These are phyloP conservation scores for Saccharomyces hybrid DNA, from an alignment of 1,139 yeast genomes.

Conservation along the genomic window DNA sequence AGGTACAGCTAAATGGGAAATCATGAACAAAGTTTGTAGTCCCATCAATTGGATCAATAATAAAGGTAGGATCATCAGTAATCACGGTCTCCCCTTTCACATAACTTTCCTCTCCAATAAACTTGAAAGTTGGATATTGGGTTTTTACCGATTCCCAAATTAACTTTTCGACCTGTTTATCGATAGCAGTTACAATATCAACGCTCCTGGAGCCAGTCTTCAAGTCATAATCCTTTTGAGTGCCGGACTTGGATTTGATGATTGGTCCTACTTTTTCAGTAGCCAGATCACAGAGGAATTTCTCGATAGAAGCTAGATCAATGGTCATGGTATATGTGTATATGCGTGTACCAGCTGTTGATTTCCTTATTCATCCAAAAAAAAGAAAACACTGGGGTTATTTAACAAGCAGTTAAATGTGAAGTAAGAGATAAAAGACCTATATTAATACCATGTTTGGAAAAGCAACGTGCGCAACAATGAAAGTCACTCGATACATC, in stretches of 20 bases:
- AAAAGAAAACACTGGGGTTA: background rate
- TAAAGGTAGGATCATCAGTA: slow-evolving; percentile 48
- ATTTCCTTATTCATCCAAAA: background rate
- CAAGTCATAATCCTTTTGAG: slow-evolving; percentile 44
- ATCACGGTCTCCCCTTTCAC: slow-evolving; percentile 41
- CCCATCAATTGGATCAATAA: slow-evolving; percentile 57
- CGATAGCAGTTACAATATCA: slow-evolving; percentile 52
- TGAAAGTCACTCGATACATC: background rate
- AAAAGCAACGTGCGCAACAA: background rate
- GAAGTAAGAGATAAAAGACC: background rate
- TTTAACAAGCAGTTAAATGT: background rate
- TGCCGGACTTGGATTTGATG: slow-evolving; percentile 43
- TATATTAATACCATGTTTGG: background rate
- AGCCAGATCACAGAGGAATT: slow-evolving; percentile 22
- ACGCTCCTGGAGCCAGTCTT: slow-evolving; percentile 41
- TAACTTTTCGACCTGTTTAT: slow-evolving; percentile 45
- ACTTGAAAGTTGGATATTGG: slow-evolving; percentile 41
- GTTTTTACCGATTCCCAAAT: slow-evolving; percentile 36
- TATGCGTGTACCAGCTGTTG: background rate
- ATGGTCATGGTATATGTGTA: slow-evolving; percentile 11
- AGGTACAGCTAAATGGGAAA: slow-evolving; percentile 53
- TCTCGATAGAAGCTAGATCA: slow-evolving; percentile 20
- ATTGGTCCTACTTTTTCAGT: slow-evolving; percentile 37
- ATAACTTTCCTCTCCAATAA: slow-evolving; percentile 55
- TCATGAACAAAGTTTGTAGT: slow-evolving; percentile 54